Base-by-base conservation (phyloP, 2,329 filamentous ascomycete genomes). In the Rhynchosporium secalis region DNA sequence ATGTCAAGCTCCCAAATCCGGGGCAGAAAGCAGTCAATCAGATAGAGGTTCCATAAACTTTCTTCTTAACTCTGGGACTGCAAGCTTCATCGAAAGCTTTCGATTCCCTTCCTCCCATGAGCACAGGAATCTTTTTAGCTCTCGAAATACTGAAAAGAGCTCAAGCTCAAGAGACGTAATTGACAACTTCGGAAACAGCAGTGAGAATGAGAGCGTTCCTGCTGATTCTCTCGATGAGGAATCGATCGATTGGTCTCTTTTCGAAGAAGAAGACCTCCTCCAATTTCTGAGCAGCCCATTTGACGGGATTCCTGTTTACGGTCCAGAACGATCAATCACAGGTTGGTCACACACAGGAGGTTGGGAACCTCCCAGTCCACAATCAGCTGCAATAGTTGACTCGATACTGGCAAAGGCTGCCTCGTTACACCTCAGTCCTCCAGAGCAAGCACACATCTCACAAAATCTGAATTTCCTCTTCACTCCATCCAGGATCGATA, bases 21-120 rank as follows among this genome's bases (percentile, higher is more conserved):
- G 31, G 2, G 43, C 74, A 54, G 70, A 72, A 3, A 72, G 69
- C 31, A 69, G 68, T 20, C 72, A 72, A 54, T 77, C 74, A 3
- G 77, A 79, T 66, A 74, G 77, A 47, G 78, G 77, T 12, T 80
- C 78, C 6, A 79, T 80, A 68, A 76, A 76, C 59, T 79, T 79
- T 38, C 74, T 80, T 8, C 69, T 80, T 5, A 80, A 80, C 66
- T 75, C 73, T 26, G 78, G 78, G 41, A 77, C 75, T 5, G 77
- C 79, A 55, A 78, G 76, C 61, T 80, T 80, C 61, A 78, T 78
- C 1, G 76, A 79, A 62, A 72, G 73, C 15, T 80, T 78, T 58
- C 75, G 73, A 26, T 75, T 79, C 7, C 78, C 78, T 12, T 75
- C 77, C 3, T 71, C 72, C 5, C 72, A 73, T 49, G 77, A 79